A percentile compares a stretch with the other conserved stretches of the same genome.
phyloP scores from a whole-genome alignment of 805 yeast species.

The Kazachstania africana region DNA sequence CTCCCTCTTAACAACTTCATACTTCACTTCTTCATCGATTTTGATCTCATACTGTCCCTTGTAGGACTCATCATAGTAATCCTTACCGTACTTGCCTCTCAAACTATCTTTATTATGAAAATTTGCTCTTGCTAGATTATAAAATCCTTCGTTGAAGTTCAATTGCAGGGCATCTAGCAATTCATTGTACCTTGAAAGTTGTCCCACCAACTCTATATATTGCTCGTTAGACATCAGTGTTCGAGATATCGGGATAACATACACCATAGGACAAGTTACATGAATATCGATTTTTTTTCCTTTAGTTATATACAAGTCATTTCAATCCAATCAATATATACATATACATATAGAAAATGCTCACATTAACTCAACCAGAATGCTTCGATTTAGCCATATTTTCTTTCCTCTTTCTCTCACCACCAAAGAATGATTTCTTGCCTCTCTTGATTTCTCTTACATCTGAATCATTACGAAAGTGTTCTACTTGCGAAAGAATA shows the following conservation, averaged over 20 bases:
- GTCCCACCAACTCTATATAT: constrained; percentile 9
- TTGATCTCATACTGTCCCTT: constrained; percentile 13
- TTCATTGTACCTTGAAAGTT: constrained; percentile 15
- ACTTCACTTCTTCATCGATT: constrained; percentile 2
- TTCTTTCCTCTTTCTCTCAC: constrained; percentile 71
- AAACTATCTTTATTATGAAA: constrained; percentile 23
- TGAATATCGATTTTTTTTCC: neutral
- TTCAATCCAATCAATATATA: too few relatives aligned
- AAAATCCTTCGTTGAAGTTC: constrained; percentile 15
- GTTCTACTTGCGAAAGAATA: constrained; percentile 61
- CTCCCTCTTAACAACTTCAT: too few relatives aligned
- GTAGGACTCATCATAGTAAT: constrained; percentile 23
- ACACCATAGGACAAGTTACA: neutral
- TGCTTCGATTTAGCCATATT: too few relatives aligned
- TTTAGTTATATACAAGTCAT: too few relatives aligned
- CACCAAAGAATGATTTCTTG: constrained; percentile 68
- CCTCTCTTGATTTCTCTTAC: constrained; percentile 49
- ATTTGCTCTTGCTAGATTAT: constrained; percentile 21
- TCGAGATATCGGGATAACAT: too few relatives aligned
- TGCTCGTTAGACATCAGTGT: neutral
- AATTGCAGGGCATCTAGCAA: constrained; percentile 20
- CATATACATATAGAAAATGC: too few relatives aligned
- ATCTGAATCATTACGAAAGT: constrained; percentile 44
- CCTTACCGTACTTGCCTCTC: constrained; percentile 23
- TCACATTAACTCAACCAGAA: too few relatives aligned